Conservation (phyloP, 2,329 filamentous ascomycete species). For the Davidsoniella neocaledoniae region DNA sequence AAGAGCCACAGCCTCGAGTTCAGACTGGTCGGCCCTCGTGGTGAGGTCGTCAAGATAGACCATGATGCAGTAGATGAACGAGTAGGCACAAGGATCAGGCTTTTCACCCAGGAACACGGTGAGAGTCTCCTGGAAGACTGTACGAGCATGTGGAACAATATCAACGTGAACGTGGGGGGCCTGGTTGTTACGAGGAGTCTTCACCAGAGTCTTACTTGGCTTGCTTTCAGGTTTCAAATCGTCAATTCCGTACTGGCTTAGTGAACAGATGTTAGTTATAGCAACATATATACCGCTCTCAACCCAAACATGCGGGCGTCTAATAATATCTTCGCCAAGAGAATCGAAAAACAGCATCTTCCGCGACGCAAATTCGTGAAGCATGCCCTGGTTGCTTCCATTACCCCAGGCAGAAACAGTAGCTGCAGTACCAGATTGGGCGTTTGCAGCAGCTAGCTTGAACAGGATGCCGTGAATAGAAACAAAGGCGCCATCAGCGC, state of each 20-base stretch:
- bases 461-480: constrained; percentile 49
- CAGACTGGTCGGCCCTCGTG: constrained; percentile 21
- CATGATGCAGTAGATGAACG: constrained; percentile 1
- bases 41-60: constrained; percentile 17
- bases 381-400: constrained; percentile 27
- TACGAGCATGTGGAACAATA: not conserved
- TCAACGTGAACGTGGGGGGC: not conserved
- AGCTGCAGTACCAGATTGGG: not conserved
- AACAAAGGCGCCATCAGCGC: constrained; percentile 43
- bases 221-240: too few relatives aligned
- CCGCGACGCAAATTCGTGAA: not conserved
- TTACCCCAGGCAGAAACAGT: constrained; percentile 17
- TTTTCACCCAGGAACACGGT: not conserved
- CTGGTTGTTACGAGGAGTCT: not conserved
- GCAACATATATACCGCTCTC: constrained; percentile 35
- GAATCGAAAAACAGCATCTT: constrained; percentile 29
- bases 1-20: constrained; percentile 27
- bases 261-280: constrained; percentile 37
- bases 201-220: not conserved
- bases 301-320: constrained; percentile 33
- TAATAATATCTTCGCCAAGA: constrained; percentile 40
- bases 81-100: not conserved
- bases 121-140: not conserved
- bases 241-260: constrained; percentile 33
- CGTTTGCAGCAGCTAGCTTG: constrained; percentile 23